Conservation (phyloP, 1,284 basidiomycete genomes). For the Naganishia liquefaciens region DNA sequence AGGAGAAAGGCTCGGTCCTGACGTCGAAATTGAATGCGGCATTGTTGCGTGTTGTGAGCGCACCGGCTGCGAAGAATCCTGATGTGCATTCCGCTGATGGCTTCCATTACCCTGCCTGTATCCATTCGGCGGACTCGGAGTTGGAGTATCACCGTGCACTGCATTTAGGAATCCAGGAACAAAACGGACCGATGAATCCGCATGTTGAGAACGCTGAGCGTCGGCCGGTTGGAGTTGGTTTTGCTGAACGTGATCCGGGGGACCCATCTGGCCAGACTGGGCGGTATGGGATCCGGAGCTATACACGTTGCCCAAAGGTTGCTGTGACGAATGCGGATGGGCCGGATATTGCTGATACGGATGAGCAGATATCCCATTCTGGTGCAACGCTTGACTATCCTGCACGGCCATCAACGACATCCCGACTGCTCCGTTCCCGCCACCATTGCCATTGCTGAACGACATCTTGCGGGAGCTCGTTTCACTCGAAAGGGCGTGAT, state of each 20-base stretch:
- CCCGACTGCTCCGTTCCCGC: constrained; percentile 5
- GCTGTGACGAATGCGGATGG: not conserved
- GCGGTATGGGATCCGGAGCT: too few species aligned
- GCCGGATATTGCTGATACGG: constrained; percentile 6
- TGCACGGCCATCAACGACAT: not conserved
- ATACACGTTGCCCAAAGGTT: not conserved
- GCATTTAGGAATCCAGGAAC: constrained; percentile 17
- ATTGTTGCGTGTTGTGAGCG: not conserved
- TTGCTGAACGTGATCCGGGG: not conserved
- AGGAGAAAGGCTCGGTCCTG: not conserved
- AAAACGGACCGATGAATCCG: constrained; percentile 21
- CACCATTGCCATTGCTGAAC: not conserved
- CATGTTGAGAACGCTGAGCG: constrained; percentile 1
- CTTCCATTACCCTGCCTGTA: not conserved
- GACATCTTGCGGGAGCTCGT: constrained; percentile 3
- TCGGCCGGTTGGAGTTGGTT: not conserved
- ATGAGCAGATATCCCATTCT: not conserved
- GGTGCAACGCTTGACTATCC: constrained; percentile 7
- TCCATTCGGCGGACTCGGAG: constrained; percentile 26
- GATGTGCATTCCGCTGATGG: not conserved
- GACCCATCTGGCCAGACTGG: too few species aligned
- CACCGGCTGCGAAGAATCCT: not conserved
- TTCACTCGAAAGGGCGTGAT: not conserved
- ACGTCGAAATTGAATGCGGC: not conserved
- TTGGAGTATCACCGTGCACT: constrained; percentile 16